These are phyloP conservation scores for Alternaria postmessia DNA, from an alignment of 2,329 filamentous ascomycete species.

Conservation along the genomic window DNA sequence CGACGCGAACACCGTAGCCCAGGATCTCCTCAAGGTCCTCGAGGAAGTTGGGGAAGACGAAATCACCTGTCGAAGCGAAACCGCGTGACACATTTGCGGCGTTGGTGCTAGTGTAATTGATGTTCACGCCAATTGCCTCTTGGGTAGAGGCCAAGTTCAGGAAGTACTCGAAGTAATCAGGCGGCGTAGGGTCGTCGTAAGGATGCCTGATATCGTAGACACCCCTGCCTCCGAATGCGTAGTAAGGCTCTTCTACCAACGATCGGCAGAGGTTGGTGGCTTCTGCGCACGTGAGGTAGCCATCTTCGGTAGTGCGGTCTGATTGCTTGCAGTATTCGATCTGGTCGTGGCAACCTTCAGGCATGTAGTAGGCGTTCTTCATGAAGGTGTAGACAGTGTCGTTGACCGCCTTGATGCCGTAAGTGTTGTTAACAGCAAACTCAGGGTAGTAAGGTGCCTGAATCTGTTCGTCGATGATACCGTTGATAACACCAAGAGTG, in stretches of 20 bases:
- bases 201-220: slow-evolving; percentile 64
- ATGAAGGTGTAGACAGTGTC: slow-evolving; percentile 56
- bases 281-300: slow-evolving; percentile 46
- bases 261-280: slow-evolving; percentile 54
- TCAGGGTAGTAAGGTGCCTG: slow-evolving; percentile 58
- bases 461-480: slow-evolving; percentile 61
- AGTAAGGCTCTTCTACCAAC: slow-evolving; percentile 56
- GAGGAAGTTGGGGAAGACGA: slow-evolving; percentile 55
- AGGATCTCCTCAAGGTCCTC: slow-evolving; percentile 61
- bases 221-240: slow-evolving; percentile 53
- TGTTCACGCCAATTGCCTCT: slow-evolving; percentile 57
- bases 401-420: slow-evolving; percentile 59
- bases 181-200: slow-evolving; percentile 62
- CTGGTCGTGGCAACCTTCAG: slow-evolving; percentile 61
- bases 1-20: slow-evolving; percentile 63
- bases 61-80: slow-evolving; percentile 59
- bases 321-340: slow-evolving; percentile 56
- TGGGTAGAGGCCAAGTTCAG: slow-evolving; percentile 63
- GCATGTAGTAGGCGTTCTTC: slow-evolving; percentile 56
- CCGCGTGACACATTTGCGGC: slow-evolving; percentile 49
- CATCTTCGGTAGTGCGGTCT: slow-evolving; percentile 33
- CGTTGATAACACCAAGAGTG: slow-evolving; percentile 64
- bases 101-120: slow-evolving; percentile 63
- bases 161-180: slow-evolving; percentile 60
- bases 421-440: slow-evolving; percentile 65